A percentile compares a stretch with the other conserved stretches of the same genome.
These are phyloP conservation scores for Silene conica DNA, from an alignment of 148 eudicot species.

Conservation along the genomic window DNA sequence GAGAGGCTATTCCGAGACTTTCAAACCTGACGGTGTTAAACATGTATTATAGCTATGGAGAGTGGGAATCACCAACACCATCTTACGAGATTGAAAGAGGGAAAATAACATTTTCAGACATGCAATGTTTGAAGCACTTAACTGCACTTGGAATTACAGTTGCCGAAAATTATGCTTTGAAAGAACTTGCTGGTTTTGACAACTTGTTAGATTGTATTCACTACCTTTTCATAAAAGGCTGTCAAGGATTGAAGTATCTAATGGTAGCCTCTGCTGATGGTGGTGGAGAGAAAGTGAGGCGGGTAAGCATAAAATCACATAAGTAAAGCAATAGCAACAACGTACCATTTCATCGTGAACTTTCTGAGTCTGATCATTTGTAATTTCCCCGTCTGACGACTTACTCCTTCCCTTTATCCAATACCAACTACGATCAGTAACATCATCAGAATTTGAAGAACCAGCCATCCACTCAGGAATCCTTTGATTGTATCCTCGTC, in stretches of 20 bases:
- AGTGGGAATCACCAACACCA: conserved; percentile 14
- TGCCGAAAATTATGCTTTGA: conserved; percentile 15
- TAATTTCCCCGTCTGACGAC: no score
- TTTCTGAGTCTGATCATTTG: no score
- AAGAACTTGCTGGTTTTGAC: conserved; percentile 19
- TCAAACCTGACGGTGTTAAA: conserved; percentile 24
- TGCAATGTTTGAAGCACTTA: conserved; percentile 18
- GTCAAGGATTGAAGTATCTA: conserved; percentile 20
- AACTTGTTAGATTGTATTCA: conserved; percentile 19
- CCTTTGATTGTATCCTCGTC: no score
- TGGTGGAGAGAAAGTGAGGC: no score
- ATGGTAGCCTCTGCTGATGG: conserved; percentile 21
- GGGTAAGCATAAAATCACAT: no score
- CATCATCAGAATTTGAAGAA: no score
- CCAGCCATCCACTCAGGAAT: no score
- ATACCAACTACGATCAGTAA: no score
- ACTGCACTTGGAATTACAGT: conserved; percentile 23
- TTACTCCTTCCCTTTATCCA: no score
- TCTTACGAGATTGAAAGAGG: not conserved
- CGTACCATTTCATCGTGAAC: no score
- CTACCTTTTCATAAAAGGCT: conserved; percentile 23
- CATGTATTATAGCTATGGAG: conserved; percentile 25
- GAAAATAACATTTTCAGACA: conserved; percentile 15
- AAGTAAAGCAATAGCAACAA: no score
- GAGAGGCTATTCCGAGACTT: conserved; percentile 21